A percentile compares a stretch with the other conserved stretches of the same genome.
Evolutionary conservation across 2,329 filamentous ascomycete genomes (phyloP).

Genomic region (Penicillium occitanis): DNA sequence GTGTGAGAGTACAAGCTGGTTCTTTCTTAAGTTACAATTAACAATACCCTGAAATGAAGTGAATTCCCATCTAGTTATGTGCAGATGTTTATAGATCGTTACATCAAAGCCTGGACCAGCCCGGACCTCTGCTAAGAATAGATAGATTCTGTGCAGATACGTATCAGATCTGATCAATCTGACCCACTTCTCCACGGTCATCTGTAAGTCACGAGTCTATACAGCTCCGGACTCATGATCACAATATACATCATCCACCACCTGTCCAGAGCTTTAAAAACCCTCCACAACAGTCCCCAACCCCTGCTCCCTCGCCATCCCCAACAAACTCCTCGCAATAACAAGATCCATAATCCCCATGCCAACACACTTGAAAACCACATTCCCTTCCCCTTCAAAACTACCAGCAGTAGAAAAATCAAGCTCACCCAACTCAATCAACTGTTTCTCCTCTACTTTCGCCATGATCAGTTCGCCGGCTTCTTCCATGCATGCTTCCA

Average conservation of each 20-base stretch:
- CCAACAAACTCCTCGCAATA: slow-evolving; percentile 44
- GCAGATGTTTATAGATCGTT: background rate
- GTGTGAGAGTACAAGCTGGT: background rate
- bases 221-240: background rate
- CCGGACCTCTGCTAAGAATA: background rate
- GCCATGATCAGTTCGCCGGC: slow-evolving; percentile 50
- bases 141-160: background rate
- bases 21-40: background rate
- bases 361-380: slow-evolving; percentile 54
- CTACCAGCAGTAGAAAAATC: slow-evolving; percentile 23
- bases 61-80: background rate
- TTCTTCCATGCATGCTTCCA: slow-evolving; percentile 47
- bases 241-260: background rate
- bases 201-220: background rate
- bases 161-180: slow-evolving; percentile 2
- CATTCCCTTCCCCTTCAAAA: slow-evolving; percentile 33
- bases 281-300: slow-evolving; percentile 17
- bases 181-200: background rate
- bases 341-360: slow-evolving; percentile 54
- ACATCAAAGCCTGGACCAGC: background rate
- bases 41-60: slow-evolving; percentile 5
- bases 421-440: slow-evolving; percentile 48
- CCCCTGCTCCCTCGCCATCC: slow-evolving; percentile 33
- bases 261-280: background rate
- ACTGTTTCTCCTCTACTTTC: slow-evolving; percentile 35